Percentiles rank a stretch among this genome's conserved stretches.
These are phyloP conservation scores for Helianthus annuus DNA, from an alignment of 129 eudicot species.

Conservation along the genomic window HanXRQr2.0-SUNRISE NC_035445.2:97689145-97689644, in stretches of 20 bases:
- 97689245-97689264: slow-evolving; percentile 31
- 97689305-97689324: slow-evolving; percentile 55
- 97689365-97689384: slow-evolving; percentile 54
- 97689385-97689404: slow-evolving; percentile 2
- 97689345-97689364: slow-evolving; percentile 46
- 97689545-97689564: background rate
- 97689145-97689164: slow-evolving; percentile 84
- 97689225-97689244: slow-evolving; percentile 62
- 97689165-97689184: slow-evolving; percentile 87
- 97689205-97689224: slow-evolving; percentile 78
- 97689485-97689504: background rate
- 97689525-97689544: slow-evolving; percentile 31
- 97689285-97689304: background rate
- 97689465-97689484: slow-evolving; percentile 25
- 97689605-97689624: background rate
- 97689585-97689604: background rate
- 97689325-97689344: slow-evolving; percentile 42
- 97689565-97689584: background rate
- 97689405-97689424: slow-evolving; percentile 23
- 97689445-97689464: slow-evolving; percentile 20
- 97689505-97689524: slow-evolving; percentile 1
- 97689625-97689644: background rate
- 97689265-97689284: background rate
- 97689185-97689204: slow-evolving; percentile 92
- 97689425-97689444: slow-evolving; percentile 30